Base-by-base conservation (phyloP, 164 flowering plant genomes). In the Protea cynaroides region DNA sequence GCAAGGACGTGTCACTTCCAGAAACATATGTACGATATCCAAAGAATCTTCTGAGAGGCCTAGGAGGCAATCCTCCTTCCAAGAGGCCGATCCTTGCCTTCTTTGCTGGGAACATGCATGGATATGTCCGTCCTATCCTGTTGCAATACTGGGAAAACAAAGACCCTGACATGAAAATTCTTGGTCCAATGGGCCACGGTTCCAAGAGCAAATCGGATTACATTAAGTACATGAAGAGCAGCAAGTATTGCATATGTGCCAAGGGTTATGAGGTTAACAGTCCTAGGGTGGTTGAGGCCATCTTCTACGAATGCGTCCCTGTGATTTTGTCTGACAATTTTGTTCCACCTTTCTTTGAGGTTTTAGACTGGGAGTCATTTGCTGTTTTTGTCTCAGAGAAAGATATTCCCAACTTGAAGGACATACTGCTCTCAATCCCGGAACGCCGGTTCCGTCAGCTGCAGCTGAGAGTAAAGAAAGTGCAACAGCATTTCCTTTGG, bases 271-370 rank as follows among this genome's bases (percentile, higher is more conserved):
- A 83, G 62, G 92, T 89, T 24, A 84, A 86, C 66, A 89, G 90
- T 61, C 92, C 92, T 17, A 62, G 96, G 64, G 87, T 86, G 6
- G 92, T 86, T 21, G 92, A 89, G 63, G 86, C 96, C 24, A 83
- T 89, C 25, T 76, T 78, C 62, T 82, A 69, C 36, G 92, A 83
- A 52, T 88, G 96, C 61, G 87, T 88, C 43, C 96, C 96, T 0
- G 96, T 89, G 62, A 85, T 89, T 46, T 80, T 89, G 68, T 86
- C 96, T 0, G 96, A 89, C 69, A 84, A 86, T 43, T 89, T 76
- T 40, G 87, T 89, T 22, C 96, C 92, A 29, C 96, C 92, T 36
- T 84, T 86, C 56, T 84, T 85, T 15, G 87, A 80, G 63, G 73
- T 78, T 34, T 56, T 89, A 71, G 82, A 86, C 62, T 89, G 96